Conservation (phyloP, 441 rosid species). For the Aquilaria agallochum region DNA sequence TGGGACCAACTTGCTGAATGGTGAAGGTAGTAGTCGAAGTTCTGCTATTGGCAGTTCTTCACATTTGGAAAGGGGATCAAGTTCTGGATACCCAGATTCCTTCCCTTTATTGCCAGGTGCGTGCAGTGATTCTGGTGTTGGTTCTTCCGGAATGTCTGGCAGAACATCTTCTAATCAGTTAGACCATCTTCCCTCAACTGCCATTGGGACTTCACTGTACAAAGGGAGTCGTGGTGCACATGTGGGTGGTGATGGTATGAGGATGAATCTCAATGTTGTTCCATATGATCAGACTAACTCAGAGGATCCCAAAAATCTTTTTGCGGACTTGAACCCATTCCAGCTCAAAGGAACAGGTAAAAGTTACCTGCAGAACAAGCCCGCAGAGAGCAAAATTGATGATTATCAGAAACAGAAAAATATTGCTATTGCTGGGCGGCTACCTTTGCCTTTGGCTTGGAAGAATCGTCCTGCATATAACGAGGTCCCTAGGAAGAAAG, state of each 20-base stretch:
- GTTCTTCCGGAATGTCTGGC: constrained; percentile 46
- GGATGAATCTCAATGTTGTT: constrained; percentile 76
- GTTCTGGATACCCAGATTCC: constrained; percentile 35
- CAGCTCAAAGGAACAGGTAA: constrained; percentile 83
- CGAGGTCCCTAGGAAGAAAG: constrained; percentile 81
- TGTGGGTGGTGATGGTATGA: constrained; percentile 50
- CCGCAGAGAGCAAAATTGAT: constrained; percentile 48
- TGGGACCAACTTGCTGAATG: constrained; percentile 42
- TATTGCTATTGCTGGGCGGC: constrained; percentile 53
- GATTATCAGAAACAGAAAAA: constrained; percentile 58
- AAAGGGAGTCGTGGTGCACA: constrained; percentile 61
- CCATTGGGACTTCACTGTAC: constrained; percentile 41
- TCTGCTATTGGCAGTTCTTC: constrained; percentile 30
- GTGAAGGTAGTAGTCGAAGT: constrained; percentile 73
- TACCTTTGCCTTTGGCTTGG: constrained; percentile 85
- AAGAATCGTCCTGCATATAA: constrained; percentile 76
- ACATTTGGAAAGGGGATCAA: constrained; percentile 31
- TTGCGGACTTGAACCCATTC: constrained; percentile 95
- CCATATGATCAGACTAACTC: constrained; percentile 62
- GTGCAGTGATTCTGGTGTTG: constrained; percentile 38
- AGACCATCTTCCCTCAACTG: constrained; percentile 45
- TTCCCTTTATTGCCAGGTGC: constrained; percentile 29
- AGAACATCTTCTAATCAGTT: constrained; percentile 38
- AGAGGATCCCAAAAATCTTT: constrained; percentile 77
- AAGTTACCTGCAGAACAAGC: constrained; percentile 47